phyloP scores from a whole-genome alignment of 345 rosid genomes.

The Linum trigynum region DNA sequence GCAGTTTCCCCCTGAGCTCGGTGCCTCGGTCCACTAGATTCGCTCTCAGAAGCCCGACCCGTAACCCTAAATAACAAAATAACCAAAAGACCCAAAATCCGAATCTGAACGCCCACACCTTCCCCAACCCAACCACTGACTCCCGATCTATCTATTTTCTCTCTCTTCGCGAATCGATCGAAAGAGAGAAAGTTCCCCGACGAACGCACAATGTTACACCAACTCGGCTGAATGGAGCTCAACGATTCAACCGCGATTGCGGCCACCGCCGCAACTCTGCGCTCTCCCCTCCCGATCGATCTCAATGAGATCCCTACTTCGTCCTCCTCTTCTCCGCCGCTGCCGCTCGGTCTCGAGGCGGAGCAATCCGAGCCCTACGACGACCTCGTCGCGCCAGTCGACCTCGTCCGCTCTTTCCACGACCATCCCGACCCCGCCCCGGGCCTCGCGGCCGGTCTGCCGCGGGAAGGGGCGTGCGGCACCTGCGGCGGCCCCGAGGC shows the following conservation, averaged over 20 bases:
- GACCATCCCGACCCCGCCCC: constrained; percentile 56
- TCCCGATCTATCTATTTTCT: not conserved
- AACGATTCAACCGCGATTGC: not conserved
- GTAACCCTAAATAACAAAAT: not conserved
- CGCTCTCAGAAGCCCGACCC: not conserved
- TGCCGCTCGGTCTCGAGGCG: constrained; percentile 9
- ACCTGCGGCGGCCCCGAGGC: constrained; percentile 46
- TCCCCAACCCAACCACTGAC: not conserved
- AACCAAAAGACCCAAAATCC: constrained; percentile 1
- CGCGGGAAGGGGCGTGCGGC: constrained; percentile 33
- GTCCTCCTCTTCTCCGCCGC: constrained; percentile 16
- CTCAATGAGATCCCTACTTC: constrained; percentile 89
- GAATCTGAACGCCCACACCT: not conserved
- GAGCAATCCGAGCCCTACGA: constrained; percentile 38
- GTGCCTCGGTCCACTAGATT: not conserved
- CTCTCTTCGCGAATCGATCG: not conserved
- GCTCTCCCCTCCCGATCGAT: constrained; percentile 76
- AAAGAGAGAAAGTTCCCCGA: not conserved
- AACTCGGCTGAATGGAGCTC: constrained; percentile 6
- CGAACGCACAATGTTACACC: not conserved
- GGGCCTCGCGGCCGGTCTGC: constrained; percentile 41
- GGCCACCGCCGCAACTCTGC: constrained; percentile 20
- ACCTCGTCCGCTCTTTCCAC: constrained; percentile 52
- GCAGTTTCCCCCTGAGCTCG: not conserved
- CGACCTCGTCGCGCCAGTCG: constrained; percentile 34